Evolutionary conservation across 2,329 filamentous ascomycete species (phyloP).

Genomic region (Tolypocladium guangdongense): DNA sequence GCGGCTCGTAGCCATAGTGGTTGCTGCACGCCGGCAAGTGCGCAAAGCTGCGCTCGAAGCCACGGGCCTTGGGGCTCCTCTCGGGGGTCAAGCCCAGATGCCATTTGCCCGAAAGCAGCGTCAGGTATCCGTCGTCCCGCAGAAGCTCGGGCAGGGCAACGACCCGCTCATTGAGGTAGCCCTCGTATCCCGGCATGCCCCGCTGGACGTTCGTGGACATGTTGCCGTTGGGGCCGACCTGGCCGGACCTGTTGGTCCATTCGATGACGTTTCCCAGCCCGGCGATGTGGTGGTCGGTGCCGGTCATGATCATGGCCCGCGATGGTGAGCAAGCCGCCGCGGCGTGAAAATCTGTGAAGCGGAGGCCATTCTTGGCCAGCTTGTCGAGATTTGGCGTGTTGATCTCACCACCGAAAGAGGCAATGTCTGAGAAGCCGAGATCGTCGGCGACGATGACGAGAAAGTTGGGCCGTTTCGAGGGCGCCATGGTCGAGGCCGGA

Average conservation of each 20-base stretch:
- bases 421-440: conserved; percentile 12
- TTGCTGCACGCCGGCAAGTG: conserved; percentile 49
- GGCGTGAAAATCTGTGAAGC: conserved; percentile 53
- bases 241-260: conserved; percentile 29
- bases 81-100: conserved; percentile 49
- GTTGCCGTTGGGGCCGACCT: neutral
- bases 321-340: conserved; percentile 55
- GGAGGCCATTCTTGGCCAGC: conserved; percentile 28
- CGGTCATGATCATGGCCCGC: conserved; percentile 54
- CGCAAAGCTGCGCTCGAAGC: conserved; percentile 49
- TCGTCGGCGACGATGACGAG: conserved; percentile 15
- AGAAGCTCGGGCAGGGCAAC: conserved; percentile 48
- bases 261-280: conserved; percentile 45
- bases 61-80: conserved; percentile 41
- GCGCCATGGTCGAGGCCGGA: no score
- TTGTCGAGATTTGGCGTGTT: conserved; percentile 11
- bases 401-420: conserved; percentile 13
- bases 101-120: conserved; percentile 53
- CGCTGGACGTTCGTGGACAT: conserved; percentile 27
- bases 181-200: conserved; percentile 50
- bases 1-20: conserved; percentile 22
- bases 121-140: conserved; percentile 46
- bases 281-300: conserved; percentile 43
- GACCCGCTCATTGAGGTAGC: conserved; percentile 50
- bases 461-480: conserved; percentile 9